Evolutionary conservation across 495 filamentous ascomycete genomes (phyloP).

Genomic region (Xylaria scruposa): DNA sequence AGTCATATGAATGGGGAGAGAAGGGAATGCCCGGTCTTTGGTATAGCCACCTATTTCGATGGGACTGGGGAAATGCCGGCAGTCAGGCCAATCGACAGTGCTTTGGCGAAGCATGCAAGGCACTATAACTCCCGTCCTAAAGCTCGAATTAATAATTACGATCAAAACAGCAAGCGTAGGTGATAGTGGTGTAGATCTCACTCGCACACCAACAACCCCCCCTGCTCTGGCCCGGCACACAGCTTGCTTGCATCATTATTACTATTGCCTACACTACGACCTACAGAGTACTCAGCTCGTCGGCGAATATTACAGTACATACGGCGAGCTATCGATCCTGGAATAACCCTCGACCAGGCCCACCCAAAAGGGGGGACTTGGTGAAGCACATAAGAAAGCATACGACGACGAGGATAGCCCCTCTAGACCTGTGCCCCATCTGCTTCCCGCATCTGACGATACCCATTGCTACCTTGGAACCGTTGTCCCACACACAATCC

Average conservation of each 20-base stretch:
- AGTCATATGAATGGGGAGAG: neutral
- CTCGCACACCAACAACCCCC: conserved; percentile 7
- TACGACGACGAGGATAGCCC: conserved; percentile 5
- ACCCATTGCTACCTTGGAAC: neutral
- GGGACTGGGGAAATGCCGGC: neutral
- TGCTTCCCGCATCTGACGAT: conserved; percentile 9
- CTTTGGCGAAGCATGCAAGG: neutral
- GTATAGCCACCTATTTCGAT: neutral
- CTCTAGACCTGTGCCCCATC: conserved; percentile 8
- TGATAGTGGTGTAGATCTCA: conserved; percentile 14
- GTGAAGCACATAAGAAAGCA: conserved; percentile 16
- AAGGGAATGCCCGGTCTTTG: neutral
- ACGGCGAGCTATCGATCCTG: conserved; percentile 5
- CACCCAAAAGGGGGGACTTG: conserved; percentile 1
- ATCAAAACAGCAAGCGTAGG: conserved; percentile 13
- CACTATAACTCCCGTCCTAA: neutral
- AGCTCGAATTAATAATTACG: neutral
- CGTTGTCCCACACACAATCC: neutral
- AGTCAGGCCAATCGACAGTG: no score
- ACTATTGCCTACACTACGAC: neutral
- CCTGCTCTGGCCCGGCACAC: conserved; percentile 11
- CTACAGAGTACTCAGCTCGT: conserved; percentile 10
- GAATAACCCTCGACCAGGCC: conserved; percentile 12
- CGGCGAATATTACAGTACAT: neutral
- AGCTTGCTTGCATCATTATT: neutral